A percentile compares a stretch with the other conserved stretches of the same genome.
phyloP scores from a whole-genome alignment of 208 protist genomes.

The Crithidia fasciculata region DNA sequence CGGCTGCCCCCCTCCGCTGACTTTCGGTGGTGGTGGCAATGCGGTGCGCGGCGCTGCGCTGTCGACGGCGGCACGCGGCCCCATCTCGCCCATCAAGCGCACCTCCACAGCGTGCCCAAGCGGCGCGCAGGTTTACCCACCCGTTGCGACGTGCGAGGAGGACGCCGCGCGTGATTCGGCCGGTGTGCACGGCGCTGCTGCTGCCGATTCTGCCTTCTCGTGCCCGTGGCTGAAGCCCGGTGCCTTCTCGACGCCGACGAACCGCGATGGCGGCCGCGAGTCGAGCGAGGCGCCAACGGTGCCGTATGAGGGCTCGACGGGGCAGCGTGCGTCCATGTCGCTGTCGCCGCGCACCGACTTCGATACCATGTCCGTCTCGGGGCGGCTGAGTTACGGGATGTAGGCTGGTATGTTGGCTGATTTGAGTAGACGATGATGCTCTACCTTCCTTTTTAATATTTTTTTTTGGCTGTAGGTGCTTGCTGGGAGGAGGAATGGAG shows the following conservation, averaged over 20 bases:
- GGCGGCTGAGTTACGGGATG: slow-evolving; percentile 27
- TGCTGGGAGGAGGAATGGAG: no score
- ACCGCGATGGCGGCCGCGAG: slow-evolving; percentile 31
- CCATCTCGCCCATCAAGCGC: slow-evolving; percentile 35
- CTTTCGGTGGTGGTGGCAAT: slow-evolving; percentile 4
- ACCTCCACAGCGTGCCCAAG: slow-evolving; percentile 33
- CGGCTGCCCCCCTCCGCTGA: slow-evolving; percentile 20
- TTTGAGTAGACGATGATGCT: background rate
- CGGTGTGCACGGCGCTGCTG: background rate
- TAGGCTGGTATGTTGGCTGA: background rate
- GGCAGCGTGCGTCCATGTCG: slow-evolving; percentile 26
- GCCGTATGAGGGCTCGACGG: slow-evolving; percentile 36
- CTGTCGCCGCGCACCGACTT: slow-evolving; percentile 35
- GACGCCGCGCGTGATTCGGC: slow-evolving; percentile 8
- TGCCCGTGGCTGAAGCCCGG: slow-evolving; percentile 29
- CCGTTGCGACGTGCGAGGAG: slow-evolving; percentile 6
- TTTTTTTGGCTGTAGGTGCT: background rate
- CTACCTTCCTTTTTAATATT: background rate
- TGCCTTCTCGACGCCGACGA: slow-evolving; percentile 32
- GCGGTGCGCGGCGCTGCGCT: background rate
- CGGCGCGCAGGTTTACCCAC: slow-evolving; percentile 22
- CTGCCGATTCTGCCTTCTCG: slow-evolving; percentile 18
- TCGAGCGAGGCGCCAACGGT: slow-evolving; percentile 37
- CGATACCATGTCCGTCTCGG: slow-evolving; percentile 25
- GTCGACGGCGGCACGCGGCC: background rate